Conservation (phyloP, 1,139 yeast species). For the Suhomyces bribrorum region DNA sequence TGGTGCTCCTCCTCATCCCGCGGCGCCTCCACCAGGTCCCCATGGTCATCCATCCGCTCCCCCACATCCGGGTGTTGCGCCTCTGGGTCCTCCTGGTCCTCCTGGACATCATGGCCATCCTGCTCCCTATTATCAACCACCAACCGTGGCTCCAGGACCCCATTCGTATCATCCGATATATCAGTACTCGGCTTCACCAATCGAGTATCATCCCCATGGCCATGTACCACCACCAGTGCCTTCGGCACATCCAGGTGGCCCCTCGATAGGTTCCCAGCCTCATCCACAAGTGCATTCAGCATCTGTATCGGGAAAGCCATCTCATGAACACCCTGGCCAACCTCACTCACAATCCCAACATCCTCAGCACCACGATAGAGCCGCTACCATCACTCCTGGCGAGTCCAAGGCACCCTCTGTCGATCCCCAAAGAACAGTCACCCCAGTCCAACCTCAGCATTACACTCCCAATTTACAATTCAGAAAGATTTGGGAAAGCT, state of each 20-base stretch:
- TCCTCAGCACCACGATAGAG: conserved; percentile 1
- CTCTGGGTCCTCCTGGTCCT: conserved; percentile 3
- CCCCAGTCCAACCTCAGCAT: conserved; percentile 18
- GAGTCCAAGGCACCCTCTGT: conserved; percentile 8
- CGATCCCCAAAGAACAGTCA: conserved; percentile 1
- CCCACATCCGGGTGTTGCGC: conserved; percentile 1
- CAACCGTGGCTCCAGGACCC: conserved; percentile 1
- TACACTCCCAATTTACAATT: conserved; percentile 37
- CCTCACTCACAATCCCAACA: conserved; percentile 5
- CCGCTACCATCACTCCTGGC: conserved; percentile 6
- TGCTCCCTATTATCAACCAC: background rate
- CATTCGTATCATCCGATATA: conserved; percentile 1
- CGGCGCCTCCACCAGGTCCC: conserved; percentile 5
- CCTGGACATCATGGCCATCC: conserved; percentile 1
- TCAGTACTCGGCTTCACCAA: background rate
- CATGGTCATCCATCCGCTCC: conserved; percentile 3
- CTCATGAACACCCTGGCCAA: too few species aligned
- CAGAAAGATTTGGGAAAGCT: conserved; percentile 41
- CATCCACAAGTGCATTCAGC: background rate
- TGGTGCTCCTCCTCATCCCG: conserved; percentile 2
- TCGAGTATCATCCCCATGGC: too few species aligned
- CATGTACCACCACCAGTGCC: conserved; percentile 2
- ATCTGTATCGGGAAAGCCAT: too few species aligned
- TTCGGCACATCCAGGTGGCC: background rate
- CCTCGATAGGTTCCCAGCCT: too few species aligned